Percentiles rank a stretch among this genome's conserved stretches.
These are phyloP conservation scores for Aspergillus fructus DNA, from an alignment of 2,329 filamentous ascomycete genomes.

Conservation along the genomic window DNA sequence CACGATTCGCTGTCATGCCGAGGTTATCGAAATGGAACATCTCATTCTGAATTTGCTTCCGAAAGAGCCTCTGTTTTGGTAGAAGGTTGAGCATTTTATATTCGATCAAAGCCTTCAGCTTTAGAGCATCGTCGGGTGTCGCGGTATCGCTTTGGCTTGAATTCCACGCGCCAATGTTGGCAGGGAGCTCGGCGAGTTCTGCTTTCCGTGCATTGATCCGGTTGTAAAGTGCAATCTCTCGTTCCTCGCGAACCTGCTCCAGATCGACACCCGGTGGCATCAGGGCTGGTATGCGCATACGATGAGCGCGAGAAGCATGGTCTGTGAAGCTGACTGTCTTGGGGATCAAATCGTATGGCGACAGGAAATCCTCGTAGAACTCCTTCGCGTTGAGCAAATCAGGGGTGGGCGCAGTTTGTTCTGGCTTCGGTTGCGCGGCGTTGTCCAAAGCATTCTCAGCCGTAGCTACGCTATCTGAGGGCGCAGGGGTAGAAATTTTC, in stretches of 20 bases:
- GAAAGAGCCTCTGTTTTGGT: constrained; percentile 80
- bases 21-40: constrained; percentile 96
- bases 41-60: constrained; percentile 82
- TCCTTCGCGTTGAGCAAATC: constrained; percentile 33
- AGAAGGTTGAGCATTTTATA: constrained; percentile 89
- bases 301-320: constrained; percentile 72
- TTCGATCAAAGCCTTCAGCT: constrained; percentile 88
- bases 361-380: constrained; percentile 71
- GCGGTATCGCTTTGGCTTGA: constrained; percentile 65
- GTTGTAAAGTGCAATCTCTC: constrained; percentile 86
- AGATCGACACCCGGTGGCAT: constrained; percentile 88
- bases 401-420: constrained; percentile 29
- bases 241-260: constrained; percentile 79
- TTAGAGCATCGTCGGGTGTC: constrained; percentile 76
- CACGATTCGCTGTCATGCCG: constrained; percentile 93
- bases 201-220: constrained; percentile 80
- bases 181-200: constrained; percentile 79
- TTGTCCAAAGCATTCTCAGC: constrained; percentile 40
- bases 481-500: constrained; percentile 38
- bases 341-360: constrained; percentile 63
- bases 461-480: constrained; percentile 33
- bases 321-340: constrained; percentile 73
- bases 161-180: constrained; percentile 86
- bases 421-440: constrained; percentile 35
- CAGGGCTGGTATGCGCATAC: constrained; percentile 79